Evolutionary conservation across 1,284 basidiomycete species (phyloP), one percentile per base, ranked within the genome.

Genomic region (Dichomitus squalens): DNA sequence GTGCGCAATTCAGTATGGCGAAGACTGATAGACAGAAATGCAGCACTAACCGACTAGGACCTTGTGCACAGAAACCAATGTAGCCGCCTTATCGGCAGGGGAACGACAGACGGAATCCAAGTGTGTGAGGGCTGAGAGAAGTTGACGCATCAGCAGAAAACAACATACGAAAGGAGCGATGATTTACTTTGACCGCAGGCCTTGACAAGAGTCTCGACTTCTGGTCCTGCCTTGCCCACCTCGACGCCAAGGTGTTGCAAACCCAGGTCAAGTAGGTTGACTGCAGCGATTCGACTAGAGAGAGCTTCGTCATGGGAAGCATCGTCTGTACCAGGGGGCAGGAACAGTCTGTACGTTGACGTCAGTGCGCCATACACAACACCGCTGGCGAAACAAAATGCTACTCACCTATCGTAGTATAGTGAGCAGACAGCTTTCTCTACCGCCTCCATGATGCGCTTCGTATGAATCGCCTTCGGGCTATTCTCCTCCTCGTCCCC

Each of bases 221-320:
- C 86, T 4, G 78, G 70, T 0, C 80, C 79, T 0, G 77, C 74
- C 0, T 75, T 72, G n/a, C 79, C 81, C 31, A 88, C 73, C 68
- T 91, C 75, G 4, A 98, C 81, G 5, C 95, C 96, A 0, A 98
- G 83, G 72, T 97, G 94, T 39, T 90, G 87, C 18, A 98, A 77
- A 1, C 85, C 83, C 0, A 98, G 76, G 68, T 97, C 95, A 0
- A 97, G 78, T 78, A 95, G 84, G 66, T 96, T 95, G 41, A 98
- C 79, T 0, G 94, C 95, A 9, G 93, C 92, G 21, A 98, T 88
- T 4, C 95, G 85, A 64, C 88, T 93, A 0, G 93, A 86, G 3
- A 98, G 76, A 0, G 93, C 89, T 66, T 93, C 92, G 67, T 98
- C 94, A 67, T 95, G 93, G 1, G 86, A 87, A 0, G 84, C 79